Evolutionary conservation across 805 yeast species (phyloP), one percentile per base, ranked within the genome.

Genomic region (Saccharomycopsis oosterbeekiorum): DNA sequence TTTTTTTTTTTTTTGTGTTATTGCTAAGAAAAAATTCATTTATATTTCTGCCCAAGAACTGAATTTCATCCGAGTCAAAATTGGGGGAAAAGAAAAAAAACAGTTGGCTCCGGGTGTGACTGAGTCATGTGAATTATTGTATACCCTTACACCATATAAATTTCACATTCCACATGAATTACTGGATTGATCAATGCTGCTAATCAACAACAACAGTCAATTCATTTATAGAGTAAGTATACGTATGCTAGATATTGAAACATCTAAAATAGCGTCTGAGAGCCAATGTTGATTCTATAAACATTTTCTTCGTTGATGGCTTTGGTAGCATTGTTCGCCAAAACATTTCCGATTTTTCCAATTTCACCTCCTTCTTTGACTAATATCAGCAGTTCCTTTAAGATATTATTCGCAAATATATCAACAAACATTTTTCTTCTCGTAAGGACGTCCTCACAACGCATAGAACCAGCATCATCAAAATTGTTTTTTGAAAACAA

Each of bases 351-450:
- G 14, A 70, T 79, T 64, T 84, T 79, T 2, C 91, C 91, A 19
- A 80, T 74, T 56, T 84, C 89, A 1, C 92, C 92, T 12, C 90
- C 96, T 65, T 88, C 94, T 67, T 82, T 83, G 10, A 83, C 71
- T 39, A 82, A 67, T 47, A 75, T 75, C 1, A 72, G 74, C 24
- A 86, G 74, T 65, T 88, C 94, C 66, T 81, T 82, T 10, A 82
- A 70, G 51, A 82, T 68, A 47, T 75, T 75, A 1, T 73, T 75
- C 17, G 86, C 74, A 67, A 84, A 86, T 29, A 81, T 76, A 60
- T 84, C 88, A 51, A 73, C 69, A 60, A 88, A 71, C 0, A 84
- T 74, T 58, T 77, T 77, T 37, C 80, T 69, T 67, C 94, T 75
- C 1, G 86, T 82, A 3, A 74, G 73, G 40, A 75, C 70, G 70